Evolutionary conservation across 495 filamentous ascomycete genomes (phyloP).

Genomic region (Haplographium delicatum): DNA sequence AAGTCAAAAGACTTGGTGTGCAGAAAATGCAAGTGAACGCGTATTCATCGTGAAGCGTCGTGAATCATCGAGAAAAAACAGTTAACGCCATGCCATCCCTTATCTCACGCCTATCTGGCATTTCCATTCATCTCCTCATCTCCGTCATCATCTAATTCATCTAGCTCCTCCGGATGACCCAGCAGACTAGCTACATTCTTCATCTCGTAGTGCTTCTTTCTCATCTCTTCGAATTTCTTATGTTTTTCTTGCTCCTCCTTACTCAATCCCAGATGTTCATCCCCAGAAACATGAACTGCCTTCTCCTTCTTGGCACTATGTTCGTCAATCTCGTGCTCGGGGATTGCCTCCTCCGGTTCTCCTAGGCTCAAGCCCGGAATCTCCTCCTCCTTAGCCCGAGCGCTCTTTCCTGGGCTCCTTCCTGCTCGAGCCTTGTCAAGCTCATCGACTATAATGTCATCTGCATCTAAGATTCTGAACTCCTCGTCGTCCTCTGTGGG

Average conservation of each 20-base stretch:
- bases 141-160: slow-evolving; percentile 44
- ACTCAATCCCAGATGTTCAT: slow-evolving; percentile 53
- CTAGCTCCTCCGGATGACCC: slow-evolving; percentile 56
- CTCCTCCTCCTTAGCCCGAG: slow-evolving; percentile 56
- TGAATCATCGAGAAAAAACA: too few species aligned
- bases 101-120: slow-evolving; percentile 6
- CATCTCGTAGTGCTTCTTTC: slow-evolving; percentile 99
- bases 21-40: too few species aligned
- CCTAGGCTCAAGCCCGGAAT: slow-evolving; percentile 91
- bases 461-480: slow-evolving; percentile 51
- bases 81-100: neutral
- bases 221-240: slow-evolving; percentile 77
- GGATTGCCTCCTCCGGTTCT: slow-evolving; percentile 77
- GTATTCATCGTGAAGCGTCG: too few species aligned
- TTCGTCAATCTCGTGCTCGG: slow-evolving; percentile 30
- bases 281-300: slow-evolving; percentile 64
- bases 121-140: slow-evolving; percentile 34
- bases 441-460: slow-evolving; percentile 60
- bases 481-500: slow-evolving; percentile 80
- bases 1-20: too few species aligned
- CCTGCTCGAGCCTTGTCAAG: slow-evolving; percentile 54
- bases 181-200: slow-evolving; percentile 85
- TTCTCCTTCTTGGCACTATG: slow-evolving; percentile 29
- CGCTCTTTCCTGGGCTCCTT: slow-evolving; percentile 25
- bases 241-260: slow-evolving; percentile 87